phyloP scores from a whole-genome alignment of 805 yeast genomes.

The Lachancea fermentati region DNA sequence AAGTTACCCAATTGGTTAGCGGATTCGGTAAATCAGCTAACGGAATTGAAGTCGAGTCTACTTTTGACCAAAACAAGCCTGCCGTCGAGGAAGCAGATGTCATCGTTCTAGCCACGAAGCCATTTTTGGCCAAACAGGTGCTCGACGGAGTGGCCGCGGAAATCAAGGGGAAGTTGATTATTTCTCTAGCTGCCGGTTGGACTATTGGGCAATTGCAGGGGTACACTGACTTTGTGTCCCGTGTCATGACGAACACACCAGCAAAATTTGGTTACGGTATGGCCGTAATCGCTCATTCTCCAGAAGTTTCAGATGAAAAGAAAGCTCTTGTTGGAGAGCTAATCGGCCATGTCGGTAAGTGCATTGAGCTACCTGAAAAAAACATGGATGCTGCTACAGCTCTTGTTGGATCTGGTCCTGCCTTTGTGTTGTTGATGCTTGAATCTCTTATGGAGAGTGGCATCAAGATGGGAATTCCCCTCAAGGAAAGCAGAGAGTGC shows the following conservation, averaged over 20 bases:
- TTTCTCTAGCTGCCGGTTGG: conserved; percentile 90
- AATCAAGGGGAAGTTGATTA: conserved; percentile 52
- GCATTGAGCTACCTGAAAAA: conserved; percentile 69
- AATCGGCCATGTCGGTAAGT: conserved; percentile 58
- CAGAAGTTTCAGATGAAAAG: conserved; percentile 40
- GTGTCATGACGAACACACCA: conserved; percentile 99
- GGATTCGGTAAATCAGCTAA: conserved; percentile 38
- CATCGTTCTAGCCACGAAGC: conserved; percentile 82
- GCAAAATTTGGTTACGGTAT: conserved; percentile 90
- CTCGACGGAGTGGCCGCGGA: conserved; percentile 44
- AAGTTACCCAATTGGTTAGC: conserved; percentile 44
- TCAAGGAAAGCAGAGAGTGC: conserved; percentile 70
- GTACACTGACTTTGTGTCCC: conserved; percentile 55
- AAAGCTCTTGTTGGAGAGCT: conserved; percentile 34
- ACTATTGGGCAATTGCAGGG: conserved; percentile 61
- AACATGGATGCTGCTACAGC: conserved; percentile 97
- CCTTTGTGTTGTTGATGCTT: conserved; percentile 81
- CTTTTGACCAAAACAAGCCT: conserved; percentile 46
- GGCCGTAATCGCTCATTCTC: conserved; percentile 81
- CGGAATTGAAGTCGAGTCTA: conserved; percentile 47
- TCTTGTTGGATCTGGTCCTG: conserved; percentile 94
- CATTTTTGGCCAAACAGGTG: conserved; percentile 64
- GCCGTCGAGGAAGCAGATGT: conserved; percentile 65
- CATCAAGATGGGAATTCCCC: conserved; percentile 88
- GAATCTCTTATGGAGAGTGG: conserved; percentile 95